Base-by-base conservation (phyloP, 2,329 filamentous ascomycete genomes). In the Hymenoscyphus linearis region DNA sequence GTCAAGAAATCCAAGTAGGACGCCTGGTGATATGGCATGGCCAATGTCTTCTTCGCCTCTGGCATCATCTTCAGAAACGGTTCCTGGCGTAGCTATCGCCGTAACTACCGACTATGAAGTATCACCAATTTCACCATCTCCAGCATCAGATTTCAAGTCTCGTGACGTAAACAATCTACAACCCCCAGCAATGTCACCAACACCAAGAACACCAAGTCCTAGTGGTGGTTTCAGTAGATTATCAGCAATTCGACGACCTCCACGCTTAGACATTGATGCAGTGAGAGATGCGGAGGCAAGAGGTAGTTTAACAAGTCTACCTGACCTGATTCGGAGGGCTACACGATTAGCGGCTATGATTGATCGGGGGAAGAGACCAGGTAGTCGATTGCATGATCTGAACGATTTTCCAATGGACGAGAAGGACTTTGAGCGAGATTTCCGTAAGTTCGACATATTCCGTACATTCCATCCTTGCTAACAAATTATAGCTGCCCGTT, bases 241-340 rank as follows among this genome's bases (percentile, higher is more conserved):
- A 26, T 85, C 84, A 12, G 82, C 80, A 13, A 78, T 86, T 60
- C 78, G 81, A 66, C 77, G 83, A 55, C 93, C 93, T 35, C 89
- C 91, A 3, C 85, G 84, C 37, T 78, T 97, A 3, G 86, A 97
- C 71, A 88, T 97, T 26, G 87, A 93, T 70, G 90, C 90, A 3
- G 89, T 96, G 3, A 84, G 86, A 66, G 86, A 88, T 57, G 90
- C 90, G 16, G 91, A 97, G 74, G 85, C 88, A 1, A 85, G 95
- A 70, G 93, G 91, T 3, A 97, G 93, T 72, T 80, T 96, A 65
- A 98, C 95, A 1, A 97, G 93, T 75, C 78, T 99, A 62, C 89
- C 93, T 0, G 95, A 98, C 73, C 78, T 99, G 63, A 98, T 99
- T 67, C 83, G 86, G 70, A 85, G 95, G 68, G 95, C 95, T 12